Percentiles rank a stretch among this genome's conserved stretches.
phyloP scores from a whole-genome alignment of 257 asterid genomes.

The Solanum chmielewskii region DNA sequence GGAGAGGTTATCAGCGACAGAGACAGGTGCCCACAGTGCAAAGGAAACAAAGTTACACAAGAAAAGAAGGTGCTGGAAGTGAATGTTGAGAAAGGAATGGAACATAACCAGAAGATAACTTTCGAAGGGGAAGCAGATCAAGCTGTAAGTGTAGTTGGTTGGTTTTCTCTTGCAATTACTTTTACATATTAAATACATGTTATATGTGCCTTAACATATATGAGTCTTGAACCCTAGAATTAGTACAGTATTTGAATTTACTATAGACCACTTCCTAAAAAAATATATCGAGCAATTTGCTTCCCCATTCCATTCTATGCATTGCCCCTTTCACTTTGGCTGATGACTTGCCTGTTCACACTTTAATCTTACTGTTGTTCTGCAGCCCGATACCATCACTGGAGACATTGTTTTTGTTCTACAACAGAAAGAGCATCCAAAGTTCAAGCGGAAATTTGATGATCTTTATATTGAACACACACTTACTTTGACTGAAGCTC shows the following conservation, averaged over 20 bases:
- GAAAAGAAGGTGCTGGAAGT: slow-evolving; percentile 34
- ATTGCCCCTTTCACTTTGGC: neutral
- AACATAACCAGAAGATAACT: slow-evolving; percentile 18
- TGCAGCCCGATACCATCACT: slow-evolving; percentile 25
- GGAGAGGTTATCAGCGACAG: slow-evolving; percentile 28
- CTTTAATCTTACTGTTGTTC: neutral
- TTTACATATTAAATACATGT: neutral
- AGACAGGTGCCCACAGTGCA: slow-evolving; percentile 34
- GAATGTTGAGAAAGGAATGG: slow-evolving; percentile 33
- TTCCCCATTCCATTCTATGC: neutral
- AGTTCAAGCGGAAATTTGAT: slow-evolving; percentile 16
- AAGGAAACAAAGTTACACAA: slow-evolving; percentile 22
- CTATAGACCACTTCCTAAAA: neutral
- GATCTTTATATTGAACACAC: slow-evolving; percentile 21
- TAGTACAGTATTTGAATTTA: neutral
- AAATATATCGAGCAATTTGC: neutral
- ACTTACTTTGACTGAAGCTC: slow-evolving; percentile 19
- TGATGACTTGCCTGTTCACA: neutral
- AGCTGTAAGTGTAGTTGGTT: slow-evolving; percentile 15
- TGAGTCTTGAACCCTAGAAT: neutral
- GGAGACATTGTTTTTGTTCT: slow-evolving; percentile 14
- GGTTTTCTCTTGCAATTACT: neutral
- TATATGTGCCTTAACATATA: neutral
- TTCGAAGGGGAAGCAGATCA: slow-evolving; percentile 34
- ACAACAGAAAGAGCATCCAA: slow-evolving; percentile 24